phyloP scores from a whole-genome alignment of 495 filamentous ascomycete genomes.

The Penicillium bialowiezense region DNA sequence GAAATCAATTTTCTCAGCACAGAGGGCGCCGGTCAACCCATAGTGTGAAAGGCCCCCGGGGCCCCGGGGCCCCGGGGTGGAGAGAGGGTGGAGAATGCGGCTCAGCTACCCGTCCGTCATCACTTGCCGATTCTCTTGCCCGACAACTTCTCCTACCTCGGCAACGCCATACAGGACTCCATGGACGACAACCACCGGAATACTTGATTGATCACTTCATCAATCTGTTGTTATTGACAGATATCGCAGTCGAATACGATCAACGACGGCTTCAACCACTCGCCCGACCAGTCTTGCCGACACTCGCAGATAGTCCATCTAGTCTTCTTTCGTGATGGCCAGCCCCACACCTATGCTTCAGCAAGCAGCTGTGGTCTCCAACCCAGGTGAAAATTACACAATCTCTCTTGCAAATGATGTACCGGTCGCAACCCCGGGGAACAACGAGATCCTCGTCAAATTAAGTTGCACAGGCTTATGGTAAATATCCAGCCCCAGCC shows the following conservation, averaged over 20 bases:
- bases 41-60: too few species aligned
- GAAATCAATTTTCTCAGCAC: too few species aligned
- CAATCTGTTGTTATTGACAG: too few species aligned
- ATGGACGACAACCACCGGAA: too few species aligned
- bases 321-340: slow-evolving; percentile 3
- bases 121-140: slow-evolving; percentile 2
- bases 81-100: too few species aligned
- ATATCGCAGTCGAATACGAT: too few species aligned
- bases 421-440: slow-evolving; percentile 11
- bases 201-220: too few species aligned
- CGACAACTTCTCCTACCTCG: slow-evolving; percentile 3
- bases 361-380: slow-evolving; percentile 18
- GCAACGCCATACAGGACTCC: background rate
- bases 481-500: slow-evolving; percentile 4
- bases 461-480: slow-evolving; percentile 23
- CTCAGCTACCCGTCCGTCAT: background rate
- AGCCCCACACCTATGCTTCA: slow-evolving; percentile 10
- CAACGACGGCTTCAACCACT: too few species aligned
- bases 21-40: too few species aligned
- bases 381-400: slow-evolving; percentile 13
- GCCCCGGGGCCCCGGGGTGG: too few species aligned
- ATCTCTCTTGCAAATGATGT: slow-evolving; percentile 11
- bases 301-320: too few species aligned
- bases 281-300: too few species aligned
- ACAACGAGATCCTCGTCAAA: slow-evolving; percentile 21